These are phyloP conservation scores for Aspergillus niger DNA, from an alignment of 2,329 filamentous ascomycete genomes.

Conservation along the genomic window DNA sequence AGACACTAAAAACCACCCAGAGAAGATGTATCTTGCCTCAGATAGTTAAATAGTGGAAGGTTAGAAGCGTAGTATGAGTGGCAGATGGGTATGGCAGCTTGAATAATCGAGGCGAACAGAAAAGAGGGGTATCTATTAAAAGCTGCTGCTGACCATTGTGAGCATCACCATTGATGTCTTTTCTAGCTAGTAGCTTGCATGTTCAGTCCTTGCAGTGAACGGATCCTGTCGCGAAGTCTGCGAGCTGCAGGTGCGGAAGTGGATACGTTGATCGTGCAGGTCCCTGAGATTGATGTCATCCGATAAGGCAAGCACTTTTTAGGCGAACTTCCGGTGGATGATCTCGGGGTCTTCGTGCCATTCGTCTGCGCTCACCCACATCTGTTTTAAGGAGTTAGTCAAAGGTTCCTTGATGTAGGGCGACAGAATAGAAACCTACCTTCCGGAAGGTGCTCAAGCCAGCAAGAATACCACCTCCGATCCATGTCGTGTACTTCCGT, in stretches of 20 bases:
- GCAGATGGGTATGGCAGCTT: neutral
- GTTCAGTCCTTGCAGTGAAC: neutral
- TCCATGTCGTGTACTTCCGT: conserved; percentile 98
- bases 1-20: neutral
- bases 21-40: neutral
- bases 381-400: conserved; percentile 57
- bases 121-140: conserved; percentile 11
- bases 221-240: neutral
- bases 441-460: conserved; percentile 98
- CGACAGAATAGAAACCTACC: conserved; percentile 55
- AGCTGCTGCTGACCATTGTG: neutral
- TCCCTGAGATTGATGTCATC: neutral
- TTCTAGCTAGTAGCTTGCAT: neutral
- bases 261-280: neutral
- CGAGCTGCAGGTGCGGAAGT: neutral
- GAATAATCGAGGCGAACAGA: neutral
- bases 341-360: conserved; percentile 99
- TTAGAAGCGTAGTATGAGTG: neutral
- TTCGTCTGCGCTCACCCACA: conserved; percentile 99
- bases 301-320: conserved; percentile 27
- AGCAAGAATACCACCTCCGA: conserved; percentile 94
- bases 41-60: neutral
- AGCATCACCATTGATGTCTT: neutral
- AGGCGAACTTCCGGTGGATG: conserved; percentile 97
- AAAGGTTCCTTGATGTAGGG: neutral